Evolutionary conservation across 2,329 filamentous ascomycete species (phyloP), one percentile per base, ranked within the genome.

Genomic region (Akanthomyces lecanii): DNA sequence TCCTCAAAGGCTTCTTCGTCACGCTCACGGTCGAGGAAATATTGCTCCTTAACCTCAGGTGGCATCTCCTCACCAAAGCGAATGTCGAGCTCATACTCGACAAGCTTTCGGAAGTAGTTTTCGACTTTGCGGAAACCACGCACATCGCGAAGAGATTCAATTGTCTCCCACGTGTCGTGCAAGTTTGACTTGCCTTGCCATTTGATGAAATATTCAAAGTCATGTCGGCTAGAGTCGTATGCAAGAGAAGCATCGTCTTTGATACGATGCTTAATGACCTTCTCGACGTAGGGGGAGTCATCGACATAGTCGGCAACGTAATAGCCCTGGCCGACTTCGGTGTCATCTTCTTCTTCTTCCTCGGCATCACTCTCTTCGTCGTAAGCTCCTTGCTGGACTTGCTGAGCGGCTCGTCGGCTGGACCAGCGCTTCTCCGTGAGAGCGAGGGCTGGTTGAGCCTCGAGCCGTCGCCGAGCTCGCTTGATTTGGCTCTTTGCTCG

Each of bases 121-220:
- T 98, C 95, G 8, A 99, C 83, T 64, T 93, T 92, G 55, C 93
- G 90, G 67, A 89, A 89, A 65, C 95, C 94, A 66, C 91, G 91
- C 72, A 89, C 89, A n/a, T 87, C 85, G 28, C 86, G 82, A 33
- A 97, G 84, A 23, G 81, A 84, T 62, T 91, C 87, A 64, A 89
- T 88, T 0, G 87, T 88, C 75, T 98, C 93, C 94, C 95, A 99
- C 0, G 92, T 96, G 63, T 96, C 91, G 78, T 99, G 95, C 69
- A 96, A 88, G 73, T 99, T 92, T 12, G 95, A 96, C 76, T 92
- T 91, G 68, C 89, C 91, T 76, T 97, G 91, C 95, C 96, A 99
- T 79, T 99, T 99, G 76, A 99, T 92, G 76, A 89, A 85, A 69
- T 82, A 99, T 71, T 98, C 92, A 69, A 95, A 97, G 72, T 97